Evolutionary conservation across 345 rosid species (phyloP), one percentile per base, ranked within the genome.

Genomic region (Hypericum perforatum): DNA sequence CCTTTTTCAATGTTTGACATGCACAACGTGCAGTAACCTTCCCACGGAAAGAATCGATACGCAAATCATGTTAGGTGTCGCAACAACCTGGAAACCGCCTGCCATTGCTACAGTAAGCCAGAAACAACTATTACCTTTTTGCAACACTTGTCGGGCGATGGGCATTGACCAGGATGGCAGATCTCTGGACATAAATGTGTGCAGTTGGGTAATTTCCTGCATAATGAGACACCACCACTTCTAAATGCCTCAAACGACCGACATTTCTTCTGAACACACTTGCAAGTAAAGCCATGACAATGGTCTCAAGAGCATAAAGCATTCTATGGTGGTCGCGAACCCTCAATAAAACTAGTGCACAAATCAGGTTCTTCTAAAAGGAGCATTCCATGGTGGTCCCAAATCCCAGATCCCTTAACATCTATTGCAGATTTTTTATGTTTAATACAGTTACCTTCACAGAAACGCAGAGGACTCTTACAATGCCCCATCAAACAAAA

Each of bases 141-240:
- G 74, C 74, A 60, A 63, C 95, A 91, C 70, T 77, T 82, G n/a
- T 87, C 92, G 37, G 95, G 84, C 32, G 70, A 67, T 48, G 85
- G 86, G 68, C 98, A 91, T 77, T 70, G 71, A 57, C 82, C 95
- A 49, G 76, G 82, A 77, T 87, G 95, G 61, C 96, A 91, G 40
- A 57, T 77, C 70, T 82, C 89, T 9, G 95, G 88, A 69, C 95
- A 91, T 54, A 91, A 75, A 72, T 87, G 96, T 11, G 86, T 72
- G 70, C 98, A 91, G 63, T 76, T 65, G n/a, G 90, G 92, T 71
- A 87, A 71, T 67, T 87, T 85, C 69, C 96, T 91, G 80, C 80
- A 65, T 59, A 37, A 67, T 36, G 39, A 43, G 41, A 40, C 16
- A 2, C 9, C 13, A 38, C 49, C 43, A 56, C 16, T 65, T 59